These are phyloP conservation scores for Sarocladiaceae sp. DNA, from an alignment of 2,329 filamentous ascomycete genomes.

Conservation along the genomic window DNA sequence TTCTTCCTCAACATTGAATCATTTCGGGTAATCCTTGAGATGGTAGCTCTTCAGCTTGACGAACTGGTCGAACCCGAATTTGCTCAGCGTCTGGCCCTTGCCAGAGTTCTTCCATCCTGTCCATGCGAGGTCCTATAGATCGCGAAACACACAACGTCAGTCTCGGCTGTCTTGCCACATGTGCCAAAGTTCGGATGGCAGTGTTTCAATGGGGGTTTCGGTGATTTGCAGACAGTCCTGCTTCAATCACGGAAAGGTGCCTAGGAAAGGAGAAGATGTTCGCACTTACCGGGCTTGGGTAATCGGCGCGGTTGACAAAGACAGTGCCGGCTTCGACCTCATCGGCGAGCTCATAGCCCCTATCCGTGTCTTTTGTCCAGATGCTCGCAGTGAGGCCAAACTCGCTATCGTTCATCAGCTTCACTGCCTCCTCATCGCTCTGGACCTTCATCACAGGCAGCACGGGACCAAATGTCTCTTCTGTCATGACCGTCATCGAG, in stretches of 20 bases:
- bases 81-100: constrained; percentile 83
- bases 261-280: neutral
- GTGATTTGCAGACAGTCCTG: too few relatives aligned
- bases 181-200: neutral
- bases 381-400: constrained; percentile 95
- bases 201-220: neutral
- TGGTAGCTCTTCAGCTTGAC: constrained; percentile 96
- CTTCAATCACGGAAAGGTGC: neutral
- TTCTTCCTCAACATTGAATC: constrained; percentile 15
- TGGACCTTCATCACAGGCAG: constrained; percentile 87
- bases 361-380: constrained; percentile 84
- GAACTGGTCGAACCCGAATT: constrained; percentile 91
- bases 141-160: neutral
- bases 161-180: neutral
- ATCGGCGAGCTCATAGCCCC: constrained; percentile 72
- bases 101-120: constrained; percentile 98
- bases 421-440: constrained; percentile 74
- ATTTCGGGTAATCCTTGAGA: constrained; percentile 74
- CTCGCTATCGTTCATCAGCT: constrained; percentile 89
- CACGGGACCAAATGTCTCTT: constrained; percentile 92
- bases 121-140: constrained; percentile 78
- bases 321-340: constrained; percentile 89
- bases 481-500: constrained; percentile 81
- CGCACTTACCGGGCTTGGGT: constrained; percentile 75
- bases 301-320: constrained; percentile 94